These are phyloP conservation scores for Colletotrichum destructivum DNA, from an alignment of 2,329 filamentous ascomycete genomes.

Conservation along the genomic window DNA sequence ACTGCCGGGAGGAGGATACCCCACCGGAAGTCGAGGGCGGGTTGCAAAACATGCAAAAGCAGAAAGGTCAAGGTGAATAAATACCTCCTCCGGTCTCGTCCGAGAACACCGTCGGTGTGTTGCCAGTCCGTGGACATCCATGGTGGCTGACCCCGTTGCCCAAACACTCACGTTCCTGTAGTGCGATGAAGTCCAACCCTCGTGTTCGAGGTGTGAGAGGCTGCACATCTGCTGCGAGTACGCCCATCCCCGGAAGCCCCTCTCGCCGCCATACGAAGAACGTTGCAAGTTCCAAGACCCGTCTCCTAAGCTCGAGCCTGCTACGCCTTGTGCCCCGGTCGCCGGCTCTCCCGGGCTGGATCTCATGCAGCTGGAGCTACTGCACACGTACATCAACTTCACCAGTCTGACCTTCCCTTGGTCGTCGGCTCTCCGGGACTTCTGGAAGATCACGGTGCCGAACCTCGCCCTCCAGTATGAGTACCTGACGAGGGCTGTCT, in stretches of 20 bases:
- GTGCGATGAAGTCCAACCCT: conserved; percentile 26
- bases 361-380: conserved; percentile 28
- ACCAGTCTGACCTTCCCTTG: conserved; percentile 12
- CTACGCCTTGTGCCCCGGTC: neutral
- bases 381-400: conserved; percentile 21
- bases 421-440: conserved; percentile 11
- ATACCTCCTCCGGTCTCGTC: neutral
- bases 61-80: conserved; percentile 29
- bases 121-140: no score
- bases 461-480: conserved; percentile 11
- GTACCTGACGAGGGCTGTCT: conserved; percentile 26
- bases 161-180: neutral
- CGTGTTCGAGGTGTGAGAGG: conserved; percentile 20
- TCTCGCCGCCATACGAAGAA: neutral
- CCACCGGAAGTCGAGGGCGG: conserved; percentile 6
- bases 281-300: neutral
- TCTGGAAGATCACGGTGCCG: conserved; percentile 32
- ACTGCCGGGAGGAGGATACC: conserved; percentile 6
- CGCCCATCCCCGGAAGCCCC: neutral
- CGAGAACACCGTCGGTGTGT: no score
- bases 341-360: neutral
- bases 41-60: neutral
- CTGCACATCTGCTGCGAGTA: conserved; percentile 16
- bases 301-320: neutral
- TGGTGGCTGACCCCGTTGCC: no score